Evolutionary conservation across 805 yeast genomes (phyloP).

Genomic region (Yamadazyma nakazawae): DNA sequence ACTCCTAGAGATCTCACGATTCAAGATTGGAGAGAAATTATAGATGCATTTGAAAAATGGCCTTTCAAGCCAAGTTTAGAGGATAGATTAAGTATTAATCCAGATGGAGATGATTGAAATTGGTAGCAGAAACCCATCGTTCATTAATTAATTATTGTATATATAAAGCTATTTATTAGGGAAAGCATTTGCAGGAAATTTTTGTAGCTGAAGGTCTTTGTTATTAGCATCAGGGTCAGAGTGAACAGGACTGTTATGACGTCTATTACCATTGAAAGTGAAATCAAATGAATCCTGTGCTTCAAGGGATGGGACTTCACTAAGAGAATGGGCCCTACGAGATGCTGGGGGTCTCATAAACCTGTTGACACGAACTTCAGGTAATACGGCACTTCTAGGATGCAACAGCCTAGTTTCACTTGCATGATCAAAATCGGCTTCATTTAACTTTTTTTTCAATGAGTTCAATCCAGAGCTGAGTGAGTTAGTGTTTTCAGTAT

Average conservation of each 20-base stretch:
- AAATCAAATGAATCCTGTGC: neutral
- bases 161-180: neutral
- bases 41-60: constrained; percentile 63
- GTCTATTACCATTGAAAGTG: neutral
- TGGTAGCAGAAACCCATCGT: neutral
- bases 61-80: constrained; percentile 70
- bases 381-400: neutral
- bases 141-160: neutral
- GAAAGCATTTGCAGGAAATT: constrained; percentile 5
- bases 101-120: constrained; percentile 1
- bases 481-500: neutral
- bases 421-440: neutral
- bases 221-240: constrained; percentile 1
- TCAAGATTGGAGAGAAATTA: constrained; percentile 53
- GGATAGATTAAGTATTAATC: constrained; percentile 17
- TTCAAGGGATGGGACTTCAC: neutral
- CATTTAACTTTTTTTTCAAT: neutral
- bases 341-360: neutral
- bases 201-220: constrained; percentile 4
- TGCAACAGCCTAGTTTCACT: neutral
- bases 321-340: neutral
- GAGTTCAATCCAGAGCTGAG: neutral
- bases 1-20: constrained; percentile 47
- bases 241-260: neutral
- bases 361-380: neutral